A percentile compares a stretch with the other conserved stretches of the same genome.
phyloP scores from a whole-genome alignment of 2,329 filamentous ascomycete species.

The Berkeleyomyces rouxiae region DNA sequence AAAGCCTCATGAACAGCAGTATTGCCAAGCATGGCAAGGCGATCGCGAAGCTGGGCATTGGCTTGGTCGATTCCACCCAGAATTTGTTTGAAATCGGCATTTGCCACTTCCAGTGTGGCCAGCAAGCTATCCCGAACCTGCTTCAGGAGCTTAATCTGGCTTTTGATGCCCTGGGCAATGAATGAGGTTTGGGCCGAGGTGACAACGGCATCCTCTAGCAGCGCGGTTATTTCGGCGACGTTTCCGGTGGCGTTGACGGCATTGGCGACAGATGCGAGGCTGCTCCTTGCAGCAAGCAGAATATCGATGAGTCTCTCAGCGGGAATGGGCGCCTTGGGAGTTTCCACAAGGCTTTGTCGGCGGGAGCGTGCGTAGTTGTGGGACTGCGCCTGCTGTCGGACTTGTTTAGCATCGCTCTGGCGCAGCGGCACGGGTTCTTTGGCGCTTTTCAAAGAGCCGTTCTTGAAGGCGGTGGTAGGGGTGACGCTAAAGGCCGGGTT shows the following conservation, averaged over 20 bases:
- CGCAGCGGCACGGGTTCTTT: not conserved
- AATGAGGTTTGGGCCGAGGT: slow-evolving; percentile 55
- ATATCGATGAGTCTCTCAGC: slow-evolving; percentile 70
- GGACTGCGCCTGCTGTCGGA: not conserved
- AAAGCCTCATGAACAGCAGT: slow-evolving; percentile 49
- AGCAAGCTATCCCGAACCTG: slow-evolving; percentile 35
- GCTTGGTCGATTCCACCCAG: slow-evolving; percentile 50
- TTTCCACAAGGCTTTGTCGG: slow-evolving; percentile 9
- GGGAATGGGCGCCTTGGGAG: not conserved
- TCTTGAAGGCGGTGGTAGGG: slow-evolving; percentile 9
- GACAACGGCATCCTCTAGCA: slow-evolving; percentile 64
- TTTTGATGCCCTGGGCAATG: slow-evolving; percentile 42
- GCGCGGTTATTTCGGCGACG: slow-evolving; percentile 60
- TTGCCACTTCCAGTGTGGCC: slow-evolving; percentile 39
- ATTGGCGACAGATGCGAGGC: slow-evolving; percentile 65
- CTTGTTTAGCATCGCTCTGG: not conserved
- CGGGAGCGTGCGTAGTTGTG: slow-evolving; percentile 1
- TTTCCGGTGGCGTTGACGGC: slow-evolving; percentile 69
- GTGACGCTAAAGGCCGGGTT: not conserved
- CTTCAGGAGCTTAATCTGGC: slow-evolving; percentile 36
- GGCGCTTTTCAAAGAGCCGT: slow-evolving; percentile 10
- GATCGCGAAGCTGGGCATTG: slow-evolving; percentile 46
- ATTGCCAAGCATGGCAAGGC: slow-evolving; percentile 46
- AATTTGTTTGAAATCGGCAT: slow-evolving; percentile 43
- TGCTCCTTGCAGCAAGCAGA: slow-evolving; percentile 74